phyloP scores from a whole-genome alignment of 352 stramenopile genomes.

The Pythium chondricola region DNA sequence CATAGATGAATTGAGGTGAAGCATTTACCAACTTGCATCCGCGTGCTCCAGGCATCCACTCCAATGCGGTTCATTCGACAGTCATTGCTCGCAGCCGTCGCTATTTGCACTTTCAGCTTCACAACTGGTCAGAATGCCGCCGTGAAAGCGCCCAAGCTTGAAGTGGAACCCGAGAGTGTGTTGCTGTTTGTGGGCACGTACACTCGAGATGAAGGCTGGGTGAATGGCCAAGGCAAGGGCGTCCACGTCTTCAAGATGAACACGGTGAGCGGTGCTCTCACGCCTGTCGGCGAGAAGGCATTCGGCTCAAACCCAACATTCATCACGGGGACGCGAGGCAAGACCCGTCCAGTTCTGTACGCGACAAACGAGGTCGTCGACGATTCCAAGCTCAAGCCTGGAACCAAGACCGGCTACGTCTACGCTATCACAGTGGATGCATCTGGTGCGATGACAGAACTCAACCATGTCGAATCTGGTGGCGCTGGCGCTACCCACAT shows the following conservation, averaged over 20 bases:
- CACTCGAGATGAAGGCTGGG: constrained; percentile 60
- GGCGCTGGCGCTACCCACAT: constrained; percentile 45
- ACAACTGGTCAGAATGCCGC: too few relatives aligned
- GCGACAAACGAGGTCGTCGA: constrained; percentile 49
- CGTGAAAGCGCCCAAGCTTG: too few relatives aligned
- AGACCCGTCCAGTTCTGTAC: constrained; percentile 25
- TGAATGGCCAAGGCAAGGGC: constrained; percentile 58
- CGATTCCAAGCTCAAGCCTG: constrained; percentile 15
- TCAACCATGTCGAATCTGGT: constrained; percentile 44
- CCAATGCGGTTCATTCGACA: too few relatives aligned
- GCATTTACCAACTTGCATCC: too few relatives aligned
- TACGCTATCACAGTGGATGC: constrained; percentile 31
- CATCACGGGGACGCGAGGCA: constrained; percentile 11
- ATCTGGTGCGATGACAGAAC: constrained; percentile 31
- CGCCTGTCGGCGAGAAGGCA: constrained; percentile 25
- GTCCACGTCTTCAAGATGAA: constrained; percentile 54
- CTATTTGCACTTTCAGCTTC: too few relatives aligned
- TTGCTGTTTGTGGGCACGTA: constrained; percentile 54
- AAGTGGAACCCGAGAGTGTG: too few relatives aligned
- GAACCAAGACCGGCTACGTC: constrained; percentile 39
- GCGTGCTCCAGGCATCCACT: too few relatives aligned
- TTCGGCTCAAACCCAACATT: constrained; percentile 38
- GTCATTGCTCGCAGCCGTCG: too few relatives aligned
- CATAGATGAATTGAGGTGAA: too few relatives aligned
- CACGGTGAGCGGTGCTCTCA: constrained; percentile 33